phyloP scores from a whole-genome alignment of 805 yeast species.

The Nakazawaea wyomingensis region DNA sequence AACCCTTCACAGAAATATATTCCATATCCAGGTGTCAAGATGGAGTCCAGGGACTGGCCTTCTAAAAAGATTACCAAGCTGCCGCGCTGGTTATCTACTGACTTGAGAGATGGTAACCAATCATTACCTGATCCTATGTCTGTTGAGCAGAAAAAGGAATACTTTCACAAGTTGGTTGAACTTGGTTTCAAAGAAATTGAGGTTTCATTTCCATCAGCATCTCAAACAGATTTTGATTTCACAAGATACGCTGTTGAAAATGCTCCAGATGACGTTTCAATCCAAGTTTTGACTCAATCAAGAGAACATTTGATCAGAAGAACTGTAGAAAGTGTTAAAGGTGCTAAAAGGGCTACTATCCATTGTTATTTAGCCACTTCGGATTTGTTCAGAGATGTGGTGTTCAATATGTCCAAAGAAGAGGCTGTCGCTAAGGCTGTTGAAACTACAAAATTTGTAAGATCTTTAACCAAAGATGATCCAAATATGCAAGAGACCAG shows the following conservation, averaged over 20 bases:
- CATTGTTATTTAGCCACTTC: conserved; percentile 76
- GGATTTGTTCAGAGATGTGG: conserved; percentile 70
- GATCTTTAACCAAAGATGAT: conserved; percentile 69
- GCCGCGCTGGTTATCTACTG: conserved; percentile 79
- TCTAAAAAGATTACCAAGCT: conserved; percentile 58
- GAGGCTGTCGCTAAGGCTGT: conserved; percentile 67
- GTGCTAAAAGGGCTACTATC: conserved; percentile 67
- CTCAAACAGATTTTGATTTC: conserved; percentile 79
- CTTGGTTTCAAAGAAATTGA: conserved; percentile 79
- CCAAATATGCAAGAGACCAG: conserved; percentile 56
- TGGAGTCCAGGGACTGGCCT: conserved; percentile 72
- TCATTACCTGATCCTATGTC: conserved; percentile 82
- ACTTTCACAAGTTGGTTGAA: conserved; percentile 66
- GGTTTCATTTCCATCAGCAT: conserved; percentile 77
- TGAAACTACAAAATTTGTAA: conserved; percentile 63
- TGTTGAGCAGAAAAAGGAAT: conserved; percentile 65
- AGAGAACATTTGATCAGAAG: conserved; percentile 69
- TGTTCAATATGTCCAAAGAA: conserved; percentile 64
- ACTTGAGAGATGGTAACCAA: conserved; percentile 78
- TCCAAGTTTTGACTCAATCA: conserved; percentile 74
- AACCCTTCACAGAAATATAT: conserved; percentile 65
- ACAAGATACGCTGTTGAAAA: conserved; percentile 74
- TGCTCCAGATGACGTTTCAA: conserved; percentile 69
- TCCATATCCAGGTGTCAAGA: conserved; percentile 47
- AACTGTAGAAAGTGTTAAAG: conserved; percentile 68